Evolutionary conservation across 192 early-diverging fungal genomes (phyloP).

Genomic region (Coemansia sp.): DNA sequence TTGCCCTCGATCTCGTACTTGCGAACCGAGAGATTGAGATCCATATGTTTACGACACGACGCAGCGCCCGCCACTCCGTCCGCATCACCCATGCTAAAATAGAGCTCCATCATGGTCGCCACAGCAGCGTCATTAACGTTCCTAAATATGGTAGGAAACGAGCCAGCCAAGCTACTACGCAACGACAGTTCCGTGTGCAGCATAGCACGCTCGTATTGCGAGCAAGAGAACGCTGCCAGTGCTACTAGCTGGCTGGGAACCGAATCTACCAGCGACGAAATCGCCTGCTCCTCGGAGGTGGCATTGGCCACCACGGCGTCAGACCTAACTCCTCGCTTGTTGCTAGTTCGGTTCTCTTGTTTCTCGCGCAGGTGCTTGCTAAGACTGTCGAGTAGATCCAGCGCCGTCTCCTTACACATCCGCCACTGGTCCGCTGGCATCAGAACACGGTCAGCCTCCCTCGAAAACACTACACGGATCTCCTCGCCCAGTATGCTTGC

Average conservation of each 20-base stretch:
- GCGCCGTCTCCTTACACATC: slow-evolving; percentile 32
- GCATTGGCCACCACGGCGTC: slow-evolving; percentile 18
- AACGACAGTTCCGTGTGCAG: slow-evolving; percentile 32
- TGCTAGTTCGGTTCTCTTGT: slow-evolving; percentile 17
- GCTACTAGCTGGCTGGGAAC: slow-evolving; percentile 25
- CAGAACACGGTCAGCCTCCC: neutral
- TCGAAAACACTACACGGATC: slow-evolving; percentile 30
- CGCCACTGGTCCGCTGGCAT: slow-evolving; percentile 40
- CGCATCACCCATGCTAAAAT: slow-evolving; percentile 43
- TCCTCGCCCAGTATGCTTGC: slow-evolving; percentile 17
- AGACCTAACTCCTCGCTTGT: slow-evolving; percentile 28
- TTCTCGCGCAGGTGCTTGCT: slow-evolving; percentile 29
- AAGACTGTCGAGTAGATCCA: slow-evolving; percentile 40
- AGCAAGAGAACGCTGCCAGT: slow-evolving; percentile 28
- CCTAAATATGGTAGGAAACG: slow-evolving; percentile 29
- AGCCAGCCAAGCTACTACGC: slow-evolving; percentile 24
- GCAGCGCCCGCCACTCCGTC: slow-evolving; percentile 48
- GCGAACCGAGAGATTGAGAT: slow-evolving; percentile 30
- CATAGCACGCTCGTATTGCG: slow-evolving; percentile 46
- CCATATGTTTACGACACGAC: slow-evolving; percentile 31
- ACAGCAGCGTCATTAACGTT: slow-evolving; percentile 36
- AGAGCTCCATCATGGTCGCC: slow-evolving; percentile 41
- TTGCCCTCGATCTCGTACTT: slow-evolving; percentile 52
- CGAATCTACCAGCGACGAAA: slow-evolving; percentile 14
- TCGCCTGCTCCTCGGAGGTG: slow-evolving; percentile 25